These are phyloP conservation scores for Glomus cerebriforme DNA, from an alignment of 192 early-diverging fungal genomes.

Conservation along the genomic window DNA sequence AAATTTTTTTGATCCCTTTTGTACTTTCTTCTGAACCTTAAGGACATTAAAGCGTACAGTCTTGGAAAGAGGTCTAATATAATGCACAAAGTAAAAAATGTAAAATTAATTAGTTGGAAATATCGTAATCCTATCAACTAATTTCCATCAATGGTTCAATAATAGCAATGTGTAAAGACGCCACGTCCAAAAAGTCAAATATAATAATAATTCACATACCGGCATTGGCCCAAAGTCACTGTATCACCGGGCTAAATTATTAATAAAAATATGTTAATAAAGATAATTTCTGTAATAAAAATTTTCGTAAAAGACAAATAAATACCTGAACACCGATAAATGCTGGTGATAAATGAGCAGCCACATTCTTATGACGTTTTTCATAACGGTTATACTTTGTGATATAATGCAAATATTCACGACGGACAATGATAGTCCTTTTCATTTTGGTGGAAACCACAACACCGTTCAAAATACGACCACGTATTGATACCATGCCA, in stretches of 20 bases:
- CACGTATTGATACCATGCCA: constrained; percentile 94
- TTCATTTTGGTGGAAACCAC: constrained; percentile 98
- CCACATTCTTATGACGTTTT: constrained; percentile 99
- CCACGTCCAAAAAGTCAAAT: neutral
- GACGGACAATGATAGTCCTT: constrained; percentile 96
- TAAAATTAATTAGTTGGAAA: too few species aligned
- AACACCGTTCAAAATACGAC: constrained; percentile 93
- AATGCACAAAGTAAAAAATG: neutral
- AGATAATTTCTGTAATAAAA: constrained; percentile 9
- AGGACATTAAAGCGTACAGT: constrained; percentile 99
- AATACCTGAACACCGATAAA: constrained; percentile 80
- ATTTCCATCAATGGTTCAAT: neutral
- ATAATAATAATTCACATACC: constrained; percentile 39
- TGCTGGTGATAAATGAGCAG: constrained; percentile 91
- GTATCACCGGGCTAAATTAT: constrained; percentile 68
- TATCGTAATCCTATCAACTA: neutral
- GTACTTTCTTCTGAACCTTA: constrained; percentile 82
- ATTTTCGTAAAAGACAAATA: constrained; percentile 37
- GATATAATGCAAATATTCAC: constrained; percentile 99
- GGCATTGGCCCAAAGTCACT: constrained; percentile 99
- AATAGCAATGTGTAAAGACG: neutral
- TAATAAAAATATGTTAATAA: constrained; percentile 15
- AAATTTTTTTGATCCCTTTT: constrained; percentile 52
- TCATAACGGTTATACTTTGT: constrained; percentile 99
- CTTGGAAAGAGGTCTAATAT: constrained; percentile 89